These are phyloP conservation scores for Picochlorum sp. DNA, from an alignment of 139 green algal genomes.

Conservation along the genomic window DNA sequence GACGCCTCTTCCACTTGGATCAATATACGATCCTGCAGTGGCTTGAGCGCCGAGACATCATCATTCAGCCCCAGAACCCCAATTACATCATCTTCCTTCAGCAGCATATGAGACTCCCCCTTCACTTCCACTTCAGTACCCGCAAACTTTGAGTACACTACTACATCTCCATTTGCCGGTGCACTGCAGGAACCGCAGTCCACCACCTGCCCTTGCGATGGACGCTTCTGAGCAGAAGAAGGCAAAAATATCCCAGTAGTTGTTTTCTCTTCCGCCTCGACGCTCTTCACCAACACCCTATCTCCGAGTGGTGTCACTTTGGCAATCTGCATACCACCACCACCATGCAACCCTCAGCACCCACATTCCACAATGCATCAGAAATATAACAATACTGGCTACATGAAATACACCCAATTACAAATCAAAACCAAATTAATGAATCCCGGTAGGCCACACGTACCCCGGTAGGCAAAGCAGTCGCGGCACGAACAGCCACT, in stretches of 20 bases:
- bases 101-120: slow-evolving; percentile 62
- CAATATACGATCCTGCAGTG: slow-evolving; percentile 34
- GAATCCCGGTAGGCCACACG: no score
- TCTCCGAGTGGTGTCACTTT: slow-evolving; percentile 74
- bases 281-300: slow-evolving; percentile 78
- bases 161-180: slow-evolving; percentile 63
- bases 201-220: slow-evolving; percentile 57
- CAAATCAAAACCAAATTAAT: neutral
- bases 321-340: slow-evolving; percentile 42
- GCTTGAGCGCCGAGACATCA: slow-evolving; percentile 51
- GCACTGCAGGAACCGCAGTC: slow-evolving; percentile 23
- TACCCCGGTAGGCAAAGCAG: slow-evolving; percentile 21
- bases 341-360: no score
- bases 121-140: slow-evolving; percentile 83
- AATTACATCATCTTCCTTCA: slow-evolving; percentile 74
- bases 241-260: slow-evolving; percentile 85
- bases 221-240: slow-evolving; percentile 62
- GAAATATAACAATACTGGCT: no score
- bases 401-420: neutral
- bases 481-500: slow-evolving; percentile 10
- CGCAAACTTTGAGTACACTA: slow-evolving; percentile 93
- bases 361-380: no score
- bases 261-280: slow-evolving; percentile 67
- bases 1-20: slow-evolving; percentile 60
- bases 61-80: slow-evolving; percentile 31